phyloP scores from a whole-genome alignment of 139 green algal species.

The Penium margaritaceum region DNA sequence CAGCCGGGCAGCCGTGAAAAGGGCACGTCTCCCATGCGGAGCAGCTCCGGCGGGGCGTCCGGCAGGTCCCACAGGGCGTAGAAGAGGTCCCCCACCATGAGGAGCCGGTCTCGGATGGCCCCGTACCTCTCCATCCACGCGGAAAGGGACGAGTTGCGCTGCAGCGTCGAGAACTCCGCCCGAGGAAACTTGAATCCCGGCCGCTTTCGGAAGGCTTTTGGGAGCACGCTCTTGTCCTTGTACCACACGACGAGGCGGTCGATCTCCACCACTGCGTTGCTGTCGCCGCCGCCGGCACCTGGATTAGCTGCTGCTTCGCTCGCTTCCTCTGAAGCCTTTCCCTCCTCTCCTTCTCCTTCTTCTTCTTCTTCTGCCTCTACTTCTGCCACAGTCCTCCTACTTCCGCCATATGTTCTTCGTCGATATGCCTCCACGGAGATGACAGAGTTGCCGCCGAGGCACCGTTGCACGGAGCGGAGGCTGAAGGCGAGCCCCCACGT shows the following conservation, averaged over 20 bases:
- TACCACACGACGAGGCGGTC: background rate
- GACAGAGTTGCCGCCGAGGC: too few relatives aligned
- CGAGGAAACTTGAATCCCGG: background rate
- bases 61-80: background rate
- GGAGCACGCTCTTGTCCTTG: constrained; percentile 1
- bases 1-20: background rate
- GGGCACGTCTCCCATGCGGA: background rate
- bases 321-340: too few relatives aligned
- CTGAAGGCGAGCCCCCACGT: too few relatives aligned
- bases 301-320: too few relatives aligned
- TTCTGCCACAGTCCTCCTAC: too few relatives aligned
- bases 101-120: background rate
- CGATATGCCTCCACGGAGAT: too few relatives aligned
- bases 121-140: background rate
- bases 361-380: too few relatives aligned
- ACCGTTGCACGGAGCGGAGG: too few relatives aligned
- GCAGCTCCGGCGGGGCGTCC: background rate
- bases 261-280: too few relatives aligned
- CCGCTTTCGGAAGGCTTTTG: background rate
- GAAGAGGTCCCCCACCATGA: background rate
- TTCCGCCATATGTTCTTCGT: too few relatives aligned
- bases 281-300: too few relatives aligned
- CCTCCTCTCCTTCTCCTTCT: too few relatives aligned
- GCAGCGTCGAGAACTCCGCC: background rate
- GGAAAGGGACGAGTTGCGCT: background rate